These are phyloP conservation scores for Ogataea allantospora DNA, from an alignment of 805 yeast species.

Conservation along the genomic window DNA sequence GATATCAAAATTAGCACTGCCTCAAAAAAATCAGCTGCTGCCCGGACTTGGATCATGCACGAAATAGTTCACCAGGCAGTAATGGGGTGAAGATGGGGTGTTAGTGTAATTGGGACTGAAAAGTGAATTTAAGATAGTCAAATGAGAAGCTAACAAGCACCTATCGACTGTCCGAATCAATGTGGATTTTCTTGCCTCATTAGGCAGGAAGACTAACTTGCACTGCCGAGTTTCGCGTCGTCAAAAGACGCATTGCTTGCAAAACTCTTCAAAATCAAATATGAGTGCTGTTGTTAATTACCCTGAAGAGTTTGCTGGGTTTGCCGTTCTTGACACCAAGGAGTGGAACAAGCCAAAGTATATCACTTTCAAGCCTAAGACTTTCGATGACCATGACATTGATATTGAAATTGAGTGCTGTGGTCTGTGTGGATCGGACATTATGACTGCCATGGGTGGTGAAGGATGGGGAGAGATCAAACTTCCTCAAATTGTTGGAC, in stretches of 20 bases:
- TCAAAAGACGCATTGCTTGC: neutral
- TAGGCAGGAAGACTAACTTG: neutral
- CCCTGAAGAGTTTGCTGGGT: constrained; percentile 62
- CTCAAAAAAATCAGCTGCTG: too few species aligned
- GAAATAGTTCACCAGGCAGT: too few species aligned
- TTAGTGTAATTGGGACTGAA: too few species aligned
- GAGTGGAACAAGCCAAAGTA: constrained; percentile 58
- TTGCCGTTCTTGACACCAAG: constrained; percentile 44
- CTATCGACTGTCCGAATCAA: neutral
- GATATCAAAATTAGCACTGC: too few species aligned
- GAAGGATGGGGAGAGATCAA: constrained; percentile 46
- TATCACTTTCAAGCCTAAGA: constrained; percentile 49
- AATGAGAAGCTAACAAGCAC: too few species aligned
- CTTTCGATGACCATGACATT: constrained; percentile 44
- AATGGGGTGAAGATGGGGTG: too few species aligned
- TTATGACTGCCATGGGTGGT: constrained; percentile 48
- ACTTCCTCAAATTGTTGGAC: constrained; percentile 49
- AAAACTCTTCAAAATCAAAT: constrained; percentile 1
- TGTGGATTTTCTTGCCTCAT: constrained; percentile 2
- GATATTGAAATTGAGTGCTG: constrained; percentile 55
- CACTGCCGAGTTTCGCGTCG: neutral
- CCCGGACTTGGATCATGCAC: too few species aligned
- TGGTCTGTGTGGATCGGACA: constrained; percentile 69
- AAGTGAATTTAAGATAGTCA: too few species aligned
- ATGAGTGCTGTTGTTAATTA: constrained; percentile 32